Evolutionary conservation across 371 early-diverging fungal species (phyloP).

Genomic region (Mortierella sp.): DNA sequence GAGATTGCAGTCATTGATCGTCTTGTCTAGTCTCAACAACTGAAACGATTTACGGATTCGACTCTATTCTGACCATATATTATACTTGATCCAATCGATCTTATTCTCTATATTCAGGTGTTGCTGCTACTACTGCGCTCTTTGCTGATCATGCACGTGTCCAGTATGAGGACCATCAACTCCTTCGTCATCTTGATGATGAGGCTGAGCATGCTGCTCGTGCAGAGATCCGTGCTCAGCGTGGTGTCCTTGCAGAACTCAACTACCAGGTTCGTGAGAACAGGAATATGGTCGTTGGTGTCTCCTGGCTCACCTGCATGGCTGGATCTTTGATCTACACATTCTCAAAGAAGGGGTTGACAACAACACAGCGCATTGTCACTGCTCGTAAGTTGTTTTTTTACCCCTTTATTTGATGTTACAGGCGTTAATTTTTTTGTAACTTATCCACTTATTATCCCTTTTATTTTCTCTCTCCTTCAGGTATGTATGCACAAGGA

Average conservation of each 20-base stretch:
- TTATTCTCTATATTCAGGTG: conserved; percentile 20
- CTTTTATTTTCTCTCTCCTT: background rate
- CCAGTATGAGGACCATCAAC: conserved; percentile 50
- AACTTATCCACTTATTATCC: background rate
- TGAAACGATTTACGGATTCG: no score
- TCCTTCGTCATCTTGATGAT: conserved; percentile 51
- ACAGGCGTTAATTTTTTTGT: no score
- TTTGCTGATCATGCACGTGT: conserved; percentile 55
- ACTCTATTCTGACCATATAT: background rate
- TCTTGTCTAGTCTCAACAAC: background rate
- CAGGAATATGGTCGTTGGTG: conserved; percentile 66
- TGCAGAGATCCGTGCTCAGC: conserved; percentile 52
- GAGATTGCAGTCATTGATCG: no score
- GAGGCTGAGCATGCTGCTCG: conserved; percentile 47
- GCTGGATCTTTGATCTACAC: conserved; percentile 73
- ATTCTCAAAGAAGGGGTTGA: conserved; percentile 75
- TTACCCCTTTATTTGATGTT: no score
- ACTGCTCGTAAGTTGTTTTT: conserved; percentile 77
- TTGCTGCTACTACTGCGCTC: conserved; percentile 39
- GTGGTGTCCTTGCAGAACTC: conserved; percentile 45
- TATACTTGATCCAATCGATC: background rate
- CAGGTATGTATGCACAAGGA: conserved; percentile 56
- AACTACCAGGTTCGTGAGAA: conserved; percentile 58
- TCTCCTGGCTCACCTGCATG: conserved; percentile 79
- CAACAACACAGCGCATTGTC: conserved; percentile 79